phyloP scores from a whole-genome alignment of 768 basidiomycete species.

The Lyophyllum shimeji region DNA sequence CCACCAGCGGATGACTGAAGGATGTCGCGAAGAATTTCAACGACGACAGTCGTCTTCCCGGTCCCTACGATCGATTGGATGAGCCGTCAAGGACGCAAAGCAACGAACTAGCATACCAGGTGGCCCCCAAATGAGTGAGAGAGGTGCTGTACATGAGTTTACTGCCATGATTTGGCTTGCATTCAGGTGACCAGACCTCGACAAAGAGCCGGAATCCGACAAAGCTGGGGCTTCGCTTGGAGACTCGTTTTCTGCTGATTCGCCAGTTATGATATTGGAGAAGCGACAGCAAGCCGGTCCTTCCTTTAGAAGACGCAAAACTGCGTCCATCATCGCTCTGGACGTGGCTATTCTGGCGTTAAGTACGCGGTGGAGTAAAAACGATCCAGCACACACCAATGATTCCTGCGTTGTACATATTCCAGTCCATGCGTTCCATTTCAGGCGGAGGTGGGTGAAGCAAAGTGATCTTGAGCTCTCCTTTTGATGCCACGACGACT shows the following conservation, averaged over 20 bases:
- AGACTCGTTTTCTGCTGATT: constrained; percentile 4
- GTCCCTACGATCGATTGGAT: constrained; percentile 43
- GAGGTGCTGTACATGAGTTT: constrained; percentile 36
- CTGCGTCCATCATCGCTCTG: constrained; percentile 65
- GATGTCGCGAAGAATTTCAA: constrained; percentile 53
- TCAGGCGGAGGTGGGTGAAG: constrained; percentile 64
- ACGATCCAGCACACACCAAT: constrained; percentile 37
- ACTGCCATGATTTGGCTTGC: constrained; percentile 56
- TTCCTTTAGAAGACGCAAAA: constrained; percentile 45
- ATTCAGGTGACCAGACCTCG: constrained; percentile 37
- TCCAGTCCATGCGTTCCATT: constrained; percentile 60
- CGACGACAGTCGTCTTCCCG: constrained; percentile 70
- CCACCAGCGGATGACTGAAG: constrained; percentile 26
- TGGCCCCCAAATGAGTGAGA: constrained; percentile 70
- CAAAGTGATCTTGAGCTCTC: constrained; percentile 54
- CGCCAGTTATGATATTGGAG: constrained; percentile 45
- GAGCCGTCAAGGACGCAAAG: neutral
- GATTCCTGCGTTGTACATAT: constrained; percentile 61
- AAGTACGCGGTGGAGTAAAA: neutral
- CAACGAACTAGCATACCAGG: constrained; percentile 41
- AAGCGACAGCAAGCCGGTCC: constrained; percentile 47
- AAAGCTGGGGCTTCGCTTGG: neutral
- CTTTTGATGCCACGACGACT: constrained; percentile 51
- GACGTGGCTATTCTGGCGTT: constrained; percentile 45
- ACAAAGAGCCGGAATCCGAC: neutral